Conservation (phyloP, 2,329 filamentous ascomycete genomes). For the Talaromyces sp. region DNA sequence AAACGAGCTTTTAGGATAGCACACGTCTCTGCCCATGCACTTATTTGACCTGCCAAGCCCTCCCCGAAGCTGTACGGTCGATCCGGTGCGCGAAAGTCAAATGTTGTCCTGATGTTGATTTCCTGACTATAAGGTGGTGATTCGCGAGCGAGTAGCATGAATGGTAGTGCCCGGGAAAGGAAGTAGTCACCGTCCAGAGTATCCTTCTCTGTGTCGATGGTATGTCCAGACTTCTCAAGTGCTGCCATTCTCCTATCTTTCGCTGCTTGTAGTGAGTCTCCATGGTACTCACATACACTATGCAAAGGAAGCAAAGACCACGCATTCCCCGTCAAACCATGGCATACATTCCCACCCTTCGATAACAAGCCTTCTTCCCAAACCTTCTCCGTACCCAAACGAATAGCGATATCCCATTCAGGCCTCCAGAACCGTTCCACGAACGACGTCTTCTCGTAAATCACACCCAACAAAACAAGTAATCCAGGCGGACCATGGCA, state of each 20-base stretch:
- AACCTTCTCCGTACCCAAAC: conserved; percentile 34
- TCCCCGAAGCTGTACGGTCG: conserved; percentile 42
- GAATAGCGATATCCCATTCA: conserved; percentile 39
- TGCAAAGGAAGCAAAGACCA: conserved; percentile 41
- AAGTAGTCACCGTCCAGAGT: conserved; percentile 37
- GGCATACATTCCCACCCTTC: conserved; percentile 44
- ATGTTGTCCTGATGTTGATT: conserved; percentile 20
- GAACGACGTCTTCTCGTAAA: conserved; percentile 32
- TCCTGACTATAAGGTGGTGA: conserved; percentile 36
- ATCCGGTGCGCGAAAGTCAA: conserved; percentile 43
- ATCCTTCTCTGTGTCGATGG: neutral
- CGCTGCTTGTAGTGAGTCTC: neutral
- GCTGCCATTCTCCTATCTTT: conserved; percentile 16
- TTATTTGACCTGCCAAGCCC: conserved; percentile 41
- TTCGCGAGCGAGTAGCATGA: conserved; percentile 40
- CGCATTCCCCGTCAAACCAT: conserved; percentile 44
- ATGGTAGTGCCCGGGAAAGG: conserved; percentile 38
- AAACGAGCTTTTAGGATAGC: conserved; percentile 35
- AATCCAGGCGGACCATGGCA: conserved; percentile 44
- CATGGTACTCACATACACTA: conserved; percentile 37
- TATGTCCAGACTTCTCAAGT: conserved; percentile 25
- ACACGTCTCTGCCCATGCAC: conserved; percentile 45
- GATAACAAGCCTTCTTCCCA: conserved; percentile 45
- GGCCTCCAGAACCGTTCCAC: conserved; percentile 35
- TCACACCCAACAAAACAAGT: conserved; percentile 36